Base-by-base conservation (phyloP, 1,284 basidiomycete species). In the Ustilago esculenta region DNA sequence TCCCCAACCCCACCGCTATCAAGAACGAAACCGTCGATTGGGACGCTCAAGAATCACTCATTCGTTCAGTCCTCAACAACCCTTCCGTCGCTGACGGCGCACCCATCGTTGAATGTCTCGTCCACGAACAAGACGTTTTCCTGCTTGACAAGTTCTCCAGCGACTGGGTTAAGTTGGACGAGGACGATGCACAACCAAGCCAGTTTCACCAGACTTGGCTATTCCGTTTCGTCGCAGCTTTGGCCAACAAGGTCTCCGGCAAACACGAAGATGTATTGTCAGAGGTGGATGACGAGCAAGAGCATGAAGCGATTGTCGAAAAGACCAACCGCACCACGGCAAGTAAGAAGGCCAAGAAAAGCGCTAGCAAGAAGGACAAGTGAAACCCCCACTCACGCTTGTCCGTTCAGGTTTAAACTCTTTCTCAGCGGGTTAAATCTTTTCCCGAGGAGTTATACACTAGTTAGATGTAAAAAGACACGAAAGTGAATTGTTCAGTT, bases 11-110 rank as follows among this genome's bases (percentile, higher is more conserved):
- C 7, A 23, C 39, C 1, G 61, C 64, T 5, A 56, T 73, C 39
- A 33, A 36, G 17, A 23, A 30, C 12, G 61, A 55, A 18, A 43
- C 29, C 8, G 73, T 73, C 5, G 66, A 80, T 35, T 81, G 79
- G 79, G 74, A 80, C 27, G 57, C 39, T 2, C 67, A 76, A 42
- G 79, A 79, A 47, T 35, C 65, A 0, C 59, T 58, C 25, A 55
- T 75, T 9, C 63, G 76, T 23, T 40, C 55, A 9, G 48, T 61
- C 17, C 42, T 73, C 9, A 37, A 59, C 3, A 44, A 35, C 15
- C 55, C 51, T 10, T 42, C 54, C 5, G 25, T 25, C 2, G 34
- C 41, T 15, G 51, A 58, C 8, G 55, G 49, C 9, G 50, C 46
- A 15, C 63, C 54, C 15, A 53, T 75, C 27, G 66, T 79, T 18